Evolutionary conservation across 768 basidiomycete genomes (phyloP).

Genomic region (Rhodotorula diobovata): DNA sequence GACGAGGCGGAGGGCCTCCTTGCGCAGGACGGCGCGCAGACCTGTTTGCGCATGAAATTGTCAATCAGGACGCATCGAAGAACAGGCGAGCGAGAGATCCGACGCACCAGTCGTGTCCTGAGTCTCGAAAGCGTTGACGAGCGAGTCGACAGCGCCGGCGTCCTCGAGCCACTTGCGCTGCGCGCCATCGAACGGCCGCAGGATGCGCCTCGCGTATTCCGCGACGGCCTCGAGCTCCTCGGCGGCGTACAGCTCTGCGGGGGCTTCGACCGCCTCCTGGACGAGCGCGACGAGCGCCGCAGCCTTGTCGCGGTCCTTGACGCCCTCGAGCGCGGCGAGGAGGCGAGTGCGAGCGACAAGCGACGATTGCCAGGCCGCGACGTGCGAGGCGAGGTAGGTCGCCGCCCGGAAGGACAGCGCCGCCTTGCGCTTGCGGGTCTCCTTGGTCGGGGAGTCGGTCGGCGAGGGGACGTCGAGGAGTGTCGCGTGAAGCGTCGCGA

Average conservation of each 20-base stretch:
- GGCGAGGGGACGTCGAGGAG: slow-evolving; percentile 15
- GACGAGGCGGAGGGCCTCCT: slow-evolving; percentile 23
- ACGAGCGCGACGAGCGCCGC: slow-evolving; percentile 17
- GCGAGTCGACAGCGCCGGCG: slow-evolving; percentile 3
- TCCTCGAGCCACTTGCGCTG: slow-evolving; percentile 38
- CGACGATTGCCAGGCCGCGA: slow-evolving; percentile 42
- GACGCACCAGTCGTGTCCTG: background rate
- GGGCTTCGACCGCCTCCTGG: background rate
- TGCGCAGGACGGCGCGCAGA: slow-evolving; percentile 17
- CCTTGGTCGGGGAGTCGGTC: slow-evolving; percentile 3
- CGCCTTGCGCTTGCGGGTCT: slow-evolving; percentile 15
- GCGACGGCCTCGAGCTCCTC: slow-evolving; percentile 1
- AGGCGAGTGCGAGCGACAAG: slow-evolving; percentile 41
- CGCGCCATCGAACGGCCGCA: slow-evolving; percentile 32
- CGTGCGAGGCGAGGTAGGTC: slow-evolving; percentile 47
- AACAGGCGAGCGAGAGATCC: background rate
- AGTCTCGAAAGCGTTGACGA: slow-evolving; percentile 19
- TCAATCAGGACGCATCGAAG: too few relatives aligned
- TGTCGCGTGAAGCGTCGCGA: slow-evolving; percentile 20
- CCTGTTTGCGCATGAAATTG: background rate
- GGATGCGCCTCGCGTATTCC: slow-evolving; percentile 17
- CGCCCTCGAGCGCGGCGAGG: slow-evolving; percentile 39
- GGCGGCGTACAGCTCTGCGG: background rate
- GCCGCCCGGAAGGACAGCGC: slow-evolving; percentile 24
- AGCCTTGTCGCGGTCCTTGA: slow-evolving; percentile 44